Evolutionary conservation across 208 protist genomes (phyloP).

Genomic region (Acanthamoeba royreba): DNA sequence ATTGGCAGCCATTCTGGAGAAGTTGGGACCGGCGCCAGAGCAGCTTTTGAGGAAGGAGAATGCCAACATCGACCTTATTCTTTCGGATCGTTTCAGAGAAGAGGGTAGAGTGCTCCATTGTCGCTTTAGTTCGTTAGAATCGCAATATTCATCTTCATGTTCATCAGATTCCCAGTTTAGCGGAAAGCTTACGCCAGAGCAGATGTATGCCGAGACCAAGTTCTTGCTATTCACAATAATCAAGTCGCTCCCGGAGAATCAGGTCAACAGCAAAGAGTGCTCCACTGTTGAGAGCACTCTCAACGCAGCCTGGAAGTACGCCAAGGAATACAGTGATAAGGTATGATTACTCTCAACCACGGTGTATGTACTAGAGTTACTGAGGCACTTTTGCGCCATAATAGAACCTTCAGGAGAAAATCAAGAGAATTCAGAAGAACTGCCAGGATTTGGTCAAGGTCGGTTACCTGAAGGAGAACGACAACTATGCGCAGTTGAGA

Average conservation of each 20-base stretch:
- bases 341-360: neutral
- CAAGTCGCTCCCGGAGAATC: neutral
- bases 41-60: constrained; percentile 64
- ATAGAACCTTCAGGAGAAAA: constrained; percentile 52
- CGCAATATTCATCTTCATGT: too few relatives aligned
- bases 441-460: constrained; percentile 48
- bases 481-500: constrained; percentile 61
- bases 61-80: constrained; percentile 57
- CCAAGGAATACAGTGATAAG: neutral
- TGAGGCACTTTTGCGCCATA: neutral
- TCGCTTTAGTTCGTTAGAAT: too few relatives aligned
- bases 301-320: neutral
- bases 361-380: neutral
- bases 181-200: constrained; percentile 48
- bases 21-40: constrained; percentile 59
- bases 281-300: neutral
- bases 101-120: neutral
- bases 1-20: constrained; percentile 44
- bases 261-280: neutral
- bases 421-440: constrained; percentile 65
- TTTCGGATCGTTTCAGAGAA: constrained; percentile 53
- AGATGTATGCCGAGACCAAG: constrained; percentile 71
- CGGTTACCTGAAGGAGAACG: constrained; percentile 33
- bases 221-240: constrained; percentile 60
- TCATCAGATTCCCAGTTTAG: neutral